These are phyloP conservation scores for Solanum corneliomulleri DNA, from an alignment of 257 asterid genomes.

Conservation along the genomic window DNA sequence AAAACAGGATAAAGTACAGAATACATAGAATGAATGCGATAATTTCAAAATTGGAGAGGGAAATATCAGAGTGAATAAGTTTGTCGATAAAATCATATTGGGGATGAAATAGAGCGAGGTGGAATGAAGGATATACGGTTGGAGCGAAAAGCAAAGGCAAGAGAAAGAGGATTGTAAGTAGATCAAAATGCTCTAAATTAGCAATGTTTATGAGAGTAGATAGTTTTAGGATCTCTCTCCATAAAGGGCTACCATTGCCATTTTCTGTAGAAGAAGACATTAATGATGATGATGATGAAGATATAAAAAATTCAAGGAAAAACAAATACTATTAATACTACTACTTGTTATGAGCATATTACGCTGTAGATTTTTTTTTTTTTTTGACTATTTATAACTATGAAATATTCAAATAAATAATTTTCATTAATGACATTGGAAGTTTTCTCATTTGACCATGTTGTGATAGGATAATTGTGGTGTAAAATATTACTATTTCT, in stretches of 20 bases:
- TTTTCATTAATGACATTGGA: not conserved
- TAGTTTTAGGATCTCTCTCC: not conserved
- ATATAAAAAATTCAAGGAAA: not conserved
- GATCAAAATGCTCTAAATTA: not conserved
- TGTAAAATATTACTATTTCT: too few relatives aligned
- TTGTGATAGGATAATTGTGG: not conserved
- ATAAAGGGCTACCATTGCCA: too few relatives aligned
- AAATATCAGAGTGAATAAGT: not conserved
- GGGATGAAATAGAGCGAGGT: not conserved
- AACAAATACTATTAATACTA: not conserved
- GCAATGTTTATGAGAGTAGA: not conserved
- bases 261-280: not conserved
- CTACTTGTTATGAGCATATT: not conserved
- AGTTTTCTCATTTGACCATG: not conserved
- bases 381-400: not conserved
- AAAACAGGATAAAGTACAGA: not conserved
- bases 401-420: not conserved
- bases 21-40: not conserved
- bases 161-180: not conserved
- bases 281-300: not conserved
- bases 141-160: not conserved
- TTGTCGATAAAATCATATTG: not conserved
- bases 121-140: not conserved
- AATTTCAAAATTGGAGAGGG: not conserved
- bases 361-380: not conserved